phyloP scores from a whole-genome alignment of 2,329 filamentous ascomycete species.

The Aspergillus fumigatus region DNA sequence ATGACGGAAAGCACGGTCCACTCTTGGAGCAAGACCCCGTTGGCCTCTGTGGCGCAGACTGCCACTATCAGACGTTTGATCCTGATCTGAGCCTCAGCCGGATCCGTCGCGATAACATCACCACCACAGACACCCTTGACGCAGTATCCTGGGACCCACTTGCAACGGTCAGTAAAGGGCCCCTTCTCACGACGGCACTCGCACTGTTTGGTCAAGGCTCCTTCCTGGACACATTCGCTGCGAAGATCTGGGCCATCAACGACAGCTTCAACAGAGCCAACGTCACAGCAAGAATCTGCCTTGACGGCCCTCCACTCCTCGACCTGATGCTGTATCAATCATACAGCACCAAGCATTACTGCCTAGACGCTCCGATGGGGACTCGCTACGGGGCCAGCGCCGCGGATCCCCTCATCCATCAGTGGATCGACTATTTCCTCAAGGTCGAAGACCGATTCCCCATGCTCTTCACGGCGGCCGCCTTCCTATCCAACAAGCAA shows the following conservation, averaged over 20 bases:
- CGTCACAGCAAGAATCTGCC: background rate
- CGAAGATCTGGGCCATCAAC: background rate
- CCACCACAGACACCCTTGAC: background rate
- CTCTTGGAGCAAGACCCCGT: slow-evolving; percentile 11
- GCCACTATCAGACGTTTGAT: background rate
- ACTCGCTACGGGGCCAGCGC: background rate
- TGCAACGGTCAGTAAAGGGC: slow-evolving; percentile 10
- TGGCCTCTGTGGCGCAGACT: slow-evolving; percentile 1
- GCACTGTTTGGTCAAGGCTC: slow-evolving; percentile 22
- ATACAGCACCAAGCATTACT: background rate
- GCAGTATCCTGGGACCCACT: background rate
- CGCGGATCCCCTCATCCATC: background rate
- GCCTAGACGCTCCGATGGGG: background rate
- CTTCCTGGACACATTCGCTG: slow-evolving; percentile 10
- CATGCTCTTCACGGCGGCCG: background rate
- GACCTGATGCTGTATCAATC: background rate
- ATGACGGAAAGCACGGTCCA: slow-evolving; percentile 15
- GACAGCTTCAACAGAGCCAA: background rate
- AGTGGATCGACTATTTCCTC: background rate
- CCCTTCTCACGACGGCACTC: slow-evolving; percentile 17
- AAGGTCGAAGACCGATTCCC: background rate
- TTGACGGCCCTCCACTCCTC: background rate
- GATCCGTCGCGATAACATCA: background rate
- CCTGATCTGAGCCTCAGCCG: background rate
- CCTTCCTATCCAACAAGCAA: background rate